Conservation (phyloP, 2,329 filamentous ascomycete species). For the Trichoderma brevicompactum region DNA sequence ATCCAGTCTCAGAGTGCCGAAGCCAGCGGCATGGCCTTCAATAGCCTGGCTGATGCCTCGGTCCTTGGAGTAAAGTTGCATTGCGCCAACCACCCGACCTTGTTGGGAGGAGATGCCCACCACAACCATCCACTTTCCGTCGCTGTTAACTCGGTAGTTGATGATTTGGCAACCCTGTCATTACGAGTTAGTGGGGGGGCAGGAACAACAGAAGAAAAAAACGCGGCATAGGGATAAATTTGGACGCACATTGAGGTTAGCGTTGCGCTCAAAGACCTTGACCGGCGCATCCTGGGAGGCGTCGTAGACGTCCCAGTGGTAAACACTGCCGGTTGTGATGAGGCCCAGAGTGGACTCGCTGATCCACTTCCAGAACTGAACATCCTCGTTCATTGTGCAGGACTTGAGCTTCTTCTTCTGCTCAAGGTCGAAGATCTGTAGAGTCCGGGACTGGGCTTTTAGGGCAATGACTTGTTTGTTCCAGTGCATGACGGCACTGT, state of each 20-base stretch:
- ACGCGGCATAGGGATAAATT: not conserved
- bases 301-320: conserved; percentile 98
- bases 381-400: conserved; percentile 93
- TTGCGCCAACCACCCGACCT: conserved; percentile 90
- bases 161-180: conserved; percentile 93
- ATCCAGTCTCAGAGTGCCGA: conserved; percentile 86
- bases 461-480: conserved; percentile 93
- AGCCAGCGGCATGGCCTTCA: conserved; percentile 94
- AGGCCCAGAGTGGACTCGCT: conserved; percentile 86
- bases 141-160: conserved; percentile 95
- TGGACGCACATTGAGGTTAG: conserved; percentile 76
- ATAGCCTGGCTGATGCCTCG: conserved; percentile 97
- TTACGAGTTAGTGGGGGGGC: conserved; percentile 4
- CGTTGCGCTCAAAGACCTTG: conserved; percentile 93
- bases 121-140: conserved; percentile 98
- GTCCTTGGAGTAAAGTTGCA: conserved; percentile 97
- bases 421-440: conserved; percentile 96
- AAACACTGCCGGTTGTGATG: conserved; percentile 88
- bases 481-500: conserved; percentile 99
- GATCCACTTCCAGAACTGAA: conserved; percentile 99
- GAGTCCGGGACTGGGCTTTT: conserved; percentile 89
- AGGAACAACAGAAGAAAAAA: not conserved
- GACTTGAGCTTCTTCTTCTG: conserved; percentile 97
- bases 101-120: conserved; percentile 94
- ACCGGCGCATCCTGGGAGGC: conserved; percentile 75